These are phyloP conservation scores for Fusarium subtropicale DNA, from an alignment of 2,329 filamentous ascomycete genomes.

Conservation along the genomic window DNA sequence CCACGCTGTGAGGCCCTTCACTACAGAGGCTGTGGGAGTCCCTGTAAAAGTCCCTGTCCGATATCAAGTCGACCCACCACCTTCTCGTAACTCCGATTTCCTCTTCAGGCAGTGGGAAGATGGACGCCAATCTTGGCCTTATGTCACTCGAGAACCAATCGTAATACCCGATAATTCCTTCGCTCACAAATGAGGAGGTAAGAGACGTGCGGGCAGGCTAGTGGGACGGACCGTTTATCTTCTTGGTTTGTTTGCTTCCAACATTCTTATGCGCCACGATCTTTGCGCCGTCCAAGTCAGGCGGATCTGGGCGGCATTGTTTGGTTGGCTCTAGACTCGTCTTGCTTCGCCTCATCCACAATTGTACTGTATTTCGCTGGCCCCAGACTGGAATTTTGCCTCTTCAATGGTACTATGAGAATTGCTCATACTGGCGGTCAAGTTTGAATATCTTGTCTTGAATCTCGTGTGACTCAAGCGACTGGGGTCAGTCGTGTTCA, in stretches of 20 bases:
- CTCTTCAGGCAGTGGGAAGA: slow-evolving; percentile 35
- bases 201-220: slow-evolving; percentile 33
- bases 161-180: slow-evolving; percentile 22
- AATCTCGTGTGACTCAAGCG: slow-evolving; percentile 41
- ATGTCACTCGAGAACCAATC: slow-evolving; percentile 39
- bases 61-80: slow-evolving; percentile 38
- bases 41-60: slow-evolving; percentile 35
- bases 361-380: slow-evolving; percentile 19
- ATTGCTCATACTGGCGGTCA: slow-evolving; percentile 43
- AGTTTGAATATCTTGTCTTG: slow-evolving; percentile 30
- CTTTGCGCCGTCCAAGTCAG: slow-evolving; percentile 22
- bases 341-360: slow-evolving; percentile 36
- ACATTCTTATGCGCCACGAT: slow-evolving; percentile 19
- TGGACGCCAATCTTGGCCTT: slow-evolving; percentile 23
- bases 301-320: slow-evolving; percentile 34
- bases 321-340: slow-evolving; percentile 39
- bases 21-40: slow-evolving; percentile 26
- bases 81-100: slow-evolving; percentile 36
- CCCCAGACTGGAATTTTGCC: slow-evolving; percentile 32
- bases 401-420: slow-evolving; percentile 32
- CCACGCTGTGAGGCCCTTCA: slow-evolving; percentile 40
- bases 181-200: slow-evolving; percentile 19
- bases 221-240: slow-evolving; percentile 48
- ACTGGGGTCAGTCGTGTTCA: slow-evolving; percentile 33
- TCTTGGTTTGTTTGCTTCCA: slow-evolving; percentile 24